A percentile compares a stretch with the other conserved stretches of the same genome.
Evolutionary conservation across 768 basidiomycete species (phyloP).

Genomic region (Leucosporidium creatinivorum): DNA sequence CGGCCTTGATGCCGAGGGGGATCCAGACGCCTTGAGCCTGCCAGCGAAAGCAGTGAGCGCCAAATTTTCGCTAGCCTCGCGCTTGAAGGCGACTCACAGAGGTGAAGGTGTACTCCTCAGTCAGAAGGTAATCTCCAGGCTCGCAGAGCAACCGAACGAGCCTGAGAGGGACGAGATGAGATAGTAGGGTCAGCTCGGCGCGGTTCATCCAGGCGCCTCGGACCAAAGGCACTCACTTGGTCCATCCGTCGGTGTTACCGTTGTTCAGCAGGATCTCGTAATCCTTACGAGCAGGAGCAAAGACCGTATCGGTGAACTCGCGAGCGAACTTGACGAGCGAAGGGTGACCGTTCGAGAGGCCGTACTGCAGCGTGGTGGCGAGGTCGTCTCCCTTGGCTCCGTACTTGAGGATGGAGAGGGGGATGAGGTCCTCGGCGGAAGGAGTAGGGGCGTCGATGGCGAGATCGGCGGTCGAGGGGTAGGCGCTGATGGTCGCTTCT

Average conservation of each 20-base stretch:
- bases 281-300: conserved; percentile 53
- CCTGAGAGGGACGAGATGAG: no score
- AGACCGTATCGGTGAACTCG: conserved; percentile 52
- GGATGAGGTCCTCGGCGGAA: conserved; percentile 4
- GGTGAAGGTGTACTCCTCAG: no score
- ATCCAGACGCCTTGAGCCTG: no score
- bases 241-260: conserved; percentile 48
- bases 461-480: conserved; percentile 8
- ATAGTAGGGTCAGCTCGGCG: no score
- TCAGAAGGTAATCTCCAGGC: no score
- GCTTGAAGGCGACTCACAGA: no score
- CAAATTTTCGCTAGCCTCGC: no score
- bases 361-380: conserved; percentile 41
- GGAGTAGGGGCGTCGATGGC: not conserved
- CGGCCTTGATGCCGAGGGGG: no score
- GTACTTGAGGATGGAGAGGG: conserved; percentile 59
- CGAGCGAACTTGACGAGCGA: conserved; percentile 53
- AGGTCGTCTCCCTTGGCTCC: conserved; percentile 39
- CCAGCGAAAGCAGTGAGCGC: no score
- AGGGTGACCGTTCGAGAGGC: conserved; percentile 50
- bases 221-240: conserved; percentile 41
- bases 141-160: no score
- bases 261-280: conserved; percentile 50
- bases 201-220: no score
- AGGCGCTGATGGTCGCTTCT: not conserved